These are phyloP conservation scores for Melastoma malabathricum DNA, from an alignment of 345 rosid genomes.

Conservation along the genomic window DNA sequence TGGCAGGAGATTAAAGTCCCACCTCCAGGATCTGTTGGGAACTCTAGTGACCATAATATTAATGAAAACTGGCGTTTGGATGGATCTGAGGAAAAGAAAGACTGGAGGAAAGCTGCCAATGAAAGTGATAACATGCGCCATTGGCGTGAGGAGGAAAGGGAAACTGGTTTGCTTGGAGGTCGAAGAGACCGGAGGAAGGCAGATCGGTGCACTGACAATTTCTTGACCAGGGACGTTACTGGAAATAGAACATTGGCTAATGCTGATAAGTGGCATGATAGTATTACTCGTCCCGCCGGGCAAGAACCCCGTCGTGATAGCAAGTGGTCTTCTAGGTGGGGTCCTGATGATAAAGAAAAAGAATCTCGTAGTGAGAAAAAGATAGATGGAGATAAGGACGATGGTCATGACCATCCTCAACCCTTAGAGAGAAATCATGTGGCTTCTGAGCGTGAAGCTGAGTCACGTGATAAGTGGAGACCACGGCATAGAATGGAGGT, in stretches of 20 bases:
- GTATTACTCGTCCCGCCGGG: slow-evolving; percentile 39
- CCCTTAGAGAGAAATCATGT: slow-evolving; percentile 25
- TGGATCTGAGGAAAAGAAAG: slow-evolving; percentile 51
- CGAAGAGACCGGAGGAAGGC: slow-evolving; percentile 52
- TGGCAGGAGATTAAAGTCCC: slow-evolving; percentile 37
- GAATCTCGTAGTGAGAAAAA: slow-evolving; percentile 55
- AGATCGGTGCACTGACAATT: slow-evolving; percentile 37
- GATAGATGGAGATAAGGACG: slow-evolving; percentile 53
- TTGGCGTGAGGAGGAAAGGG: slow-evolving; percentile 84
- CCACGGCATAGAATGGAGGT: slow-evolving; percentile 81
- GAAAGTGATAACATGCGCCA: slow-evolving; percentile 42
- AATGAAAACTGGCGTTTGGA: slow-evolving; percentile 65
- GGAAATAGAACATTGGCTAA: slow-evolving; percentile 43
- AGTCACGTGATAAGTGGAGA: slow-evolving; percentile 94
- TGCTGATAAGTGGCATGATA: slow-evolving; percentile 66
- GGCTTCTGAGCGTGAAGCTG: slow-evolving; percentile 57
- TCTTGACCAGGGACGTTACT: slow-evolving; percentile 26
- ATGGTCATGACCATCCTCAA: slow-evolving; percentile 42
- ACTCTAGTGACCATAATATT: slow-evolving; percentile 26
- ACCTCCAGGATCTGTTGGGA: slow-evolving; percentile 24
- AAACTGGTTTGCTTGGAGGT: slow-evolving; percentile 50
- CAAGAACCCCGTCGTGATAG: slow-evolving; percentile 69
- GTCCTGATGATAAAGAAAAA: slow-evolving; percentile 89
- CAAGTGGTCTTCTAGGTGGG: slow-evolving; percentile 99
- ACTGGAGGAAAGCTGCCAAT: slow-evolving; percentile 41